Evolutionary conservation across 2,329 filamentous ascomycete species (phyloP), one percentile per base, ranked within the genome.

Genomic region (Ascochyta fabae): DNA sequence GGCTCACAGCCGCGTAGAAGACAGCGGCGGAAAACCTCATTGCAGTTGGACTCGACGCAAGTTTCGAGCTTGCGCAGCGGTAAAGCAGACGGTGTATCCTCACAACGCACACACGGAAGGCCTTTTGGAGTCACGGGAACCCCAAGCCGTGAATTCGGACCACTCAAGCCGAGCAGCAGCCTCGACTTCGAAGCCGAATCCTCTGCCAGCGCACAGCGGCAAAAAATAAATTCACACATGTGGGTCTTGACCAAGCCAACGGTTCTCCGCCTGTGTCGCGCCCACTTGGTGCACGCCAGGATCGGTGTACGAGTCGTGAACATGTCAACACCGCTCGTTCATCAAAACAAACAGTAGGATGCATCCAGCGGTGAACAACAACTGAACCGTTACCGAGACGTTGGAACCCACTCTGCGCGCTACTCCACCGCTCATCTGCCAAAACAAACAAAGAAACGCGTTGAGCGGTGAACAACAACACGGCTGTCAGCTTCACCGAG

Each of bases 261-360:
- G 53, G 53, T 51, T 56, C 53, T 50, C 47, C 42, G 48, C 36
- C 35, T 48, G 45, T 46, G 43, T 43, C 47, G 33, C 38, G 26
- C 43, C 53, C 53, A 56, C 48, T 56, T 56, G 33, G 38, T 39
- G 42, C 42, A 34, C 15, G 41, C 24, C 46, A 46, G 24, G 34
- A 46, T 48, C 47, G 42, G 42, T 51, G 53, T 50, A 38, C 33
- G 53, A 56, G 33, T 56, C 53, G 39, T 36, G 53, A 56, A 56
- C 48, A 47, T 56, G 53, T 48, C 47, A 56, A 56, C 53, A 56
- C 47, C 53, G 53, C 53, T 51, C 53, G 53, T 56, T 51, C 38
- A 42, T 56, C 39, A 44, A 51, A 56, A 56, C 53, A 56, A 51
- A 56, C 53, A 56, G 41, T 43, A 36, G 53, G 33, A 39, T 39